These are phyloP conservation scores for Scleromitrula shiraiana DNA, from an alignment of 2,329 filamentous ascomycete genomes.

Conservation along the genomic window DNA sequence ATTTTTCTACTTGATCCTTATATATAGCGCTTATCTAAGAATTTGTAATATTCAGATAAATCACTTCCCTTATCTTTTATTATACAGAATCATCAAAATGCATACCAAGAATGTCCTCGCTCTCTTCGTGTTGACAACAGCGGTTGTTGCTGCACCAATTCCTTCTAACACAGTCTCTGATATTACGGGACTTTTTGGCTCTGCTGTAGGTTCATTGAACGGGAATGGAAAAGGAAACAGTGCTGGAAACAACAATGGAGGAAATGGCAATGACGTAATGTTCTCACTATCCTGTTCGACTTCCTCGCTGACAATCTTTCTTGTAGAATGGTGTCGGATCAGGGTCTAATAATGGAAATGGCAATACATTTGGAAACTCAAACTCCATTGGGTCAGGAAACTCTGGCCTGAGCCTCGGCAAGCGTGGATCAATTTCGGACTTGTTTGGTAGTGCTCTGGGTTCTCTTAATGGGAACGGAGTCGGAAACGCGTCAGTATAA, in stretches of 20 bases:
- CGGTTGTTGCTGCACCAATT: not conserved
- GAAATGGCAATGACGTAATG: not conserved
- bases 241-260: not conserved
- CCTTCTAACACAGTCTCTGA: not conserved
- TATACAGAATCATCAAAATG: not conserved
- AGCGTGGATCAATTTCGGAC: not conserved
- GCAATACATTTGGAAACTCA: not conserved
- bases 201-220: not conserved
- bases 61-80: too few relatives aligned
- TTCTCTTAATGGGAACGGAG: not conserved
- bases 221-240: not conserved
- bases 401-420: not conserved
- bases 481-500: not conserved
- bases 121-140: not conserved
- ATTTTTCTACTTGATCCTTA: not conserved
- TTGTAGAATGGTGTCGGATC: not conserved
- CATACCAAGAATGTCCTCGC: not conserved
- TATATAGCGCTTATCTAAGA: too few relatives aligned
- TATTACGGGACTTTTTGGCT: not conserved
- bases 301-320: not conserved
- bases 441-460: not conserved
- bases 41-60: too few relatives aligned
- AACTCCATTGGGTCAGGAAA: not conserved
- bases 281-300: too few relatives aligned
- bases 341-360: not conserved